phyloP scores from a whole-genome alignment of 78 protist genomes.

The Fonticula alba region DNA sequence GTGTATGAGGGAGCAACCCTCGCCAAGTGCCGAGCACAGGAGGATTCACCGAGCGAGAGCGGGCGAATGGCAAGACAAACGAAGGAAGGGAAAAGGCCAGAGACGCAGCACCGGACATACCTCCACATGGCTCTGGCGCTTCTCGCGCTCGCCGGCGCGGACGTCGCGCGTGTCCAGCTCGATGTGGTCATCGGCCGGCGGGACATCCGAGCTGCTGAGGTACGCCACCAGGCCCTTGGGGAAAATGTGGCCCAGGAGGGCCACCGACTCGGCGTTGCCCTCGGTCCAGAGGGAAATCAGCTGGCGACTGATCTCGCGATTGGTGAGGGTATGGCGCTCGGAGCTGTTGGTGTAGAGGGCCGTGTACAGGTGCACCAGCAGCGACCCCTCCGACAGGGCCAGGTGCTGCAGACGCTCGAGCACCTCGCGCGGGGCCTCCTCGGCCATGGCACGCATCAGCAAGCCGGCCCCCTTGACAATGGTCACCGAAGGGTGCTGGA shows the following conservation, averaged over 20 bases:
- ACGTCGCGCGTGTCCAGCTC: neutral
- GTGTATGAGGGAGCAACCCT: no score
- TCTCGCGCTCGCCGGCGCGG: neutral
- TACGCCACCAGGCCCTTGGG: conserved; percentile 29
- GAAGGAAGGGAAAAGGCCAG: no score
- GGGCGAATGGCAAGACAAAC: no score
- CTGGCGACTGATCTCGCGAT: conserved; percentile 14
- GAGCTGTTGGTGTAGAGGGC: conserved; percentile 19
- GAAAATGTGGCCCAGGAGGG: conserved; percentile 21
- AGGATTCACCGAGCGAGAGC: no score
- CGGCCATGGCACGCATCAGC: conserved; percentile 43
- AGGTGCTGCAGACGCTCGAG: conserved; percentile 9
- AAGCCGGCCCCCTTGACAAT: conserved; percentile 54
- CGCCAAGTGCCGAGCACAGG: no score
- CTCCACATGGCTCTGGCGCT: neutral
- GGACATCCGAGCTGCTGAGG: conserved; percentile 23
- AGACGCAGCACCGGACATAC: no score
- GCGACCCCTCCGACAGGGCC: conserved; percentile 51
- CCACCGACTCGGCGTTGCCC: conserved; percentile 18
- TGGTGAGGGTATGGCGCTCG: conserved; percentile 10
- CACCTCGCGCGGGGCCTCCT: conserved; percentile 32
- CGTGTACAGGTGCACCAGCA: conserved; percentile 27
- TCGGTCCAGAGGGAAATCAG: conserved; percentile 32
- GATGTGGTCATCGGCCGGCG: conserved; percentile 15
- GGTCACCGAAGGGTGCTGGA: conserved; percentile 46